Base-by-base conservation (phyloP, 1,139 yeast genomes). In the Protomyces inouyei region DNA sequence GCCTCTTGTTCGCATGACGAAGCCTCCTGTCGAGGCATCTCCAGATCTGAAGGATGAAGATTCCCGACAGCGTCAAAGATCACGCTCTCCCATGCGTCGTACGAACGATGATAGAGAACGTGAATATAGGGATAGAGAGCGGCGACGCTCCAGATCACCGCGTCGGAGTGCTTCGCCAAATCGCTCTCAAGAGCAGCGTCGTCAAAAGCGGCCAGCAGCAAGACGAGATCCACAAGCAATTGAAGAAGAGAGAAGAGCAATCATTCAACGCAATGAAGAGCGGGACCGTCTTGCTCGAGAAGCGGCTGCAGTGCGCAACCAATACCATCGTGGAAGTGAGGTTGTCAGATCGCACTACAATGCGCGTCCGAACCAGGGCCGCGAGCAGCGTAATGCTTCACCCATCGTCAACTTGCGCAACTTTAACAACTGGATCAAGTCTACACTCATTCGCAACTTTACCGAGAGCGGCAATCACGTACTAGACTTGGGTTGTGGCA, bases 401-500 rank as follows among this genome's bases (percentile, higher is more conserved):
- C 95, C 95, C 5, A 93, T 93, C 72, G 86, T 88, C 75, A 87
- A 88, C 72, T 79, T 95, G 67, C 80, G 97, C 67, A 87, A 88
- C 70, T 95, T 91, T 80, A 95, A 93, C 75, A 95, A 93, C 73
- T 89, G 93, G 69, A 87, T 93, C 72, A 93, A 93, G 74, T 88
- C 89, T 71, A 88, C 91, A 71, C 77, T 93, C n/a, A 83, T 93
- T 64, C 86, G 87, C 64, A 86, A 86, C 69, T 85, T 80, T 74
- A 84, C 86, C 1, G 77, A 76, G 28, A 78, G 78, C 8, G 78
- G 80, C 1, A 83, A 82, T 40, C 79, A 80, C 16, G 89, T 88
- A 0, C 77, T 93, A 48, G 99, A 93, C 72, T 76, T 93, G 64
- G 97, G 97, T 25, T 93, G 98, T 76, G 99, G 99, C 16, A 95